These are phyloP conservation scores for Auricularia cornea DNA, from an alignment of 768 basidiomycete genomes.

Conservation along the genomic window DNA sequence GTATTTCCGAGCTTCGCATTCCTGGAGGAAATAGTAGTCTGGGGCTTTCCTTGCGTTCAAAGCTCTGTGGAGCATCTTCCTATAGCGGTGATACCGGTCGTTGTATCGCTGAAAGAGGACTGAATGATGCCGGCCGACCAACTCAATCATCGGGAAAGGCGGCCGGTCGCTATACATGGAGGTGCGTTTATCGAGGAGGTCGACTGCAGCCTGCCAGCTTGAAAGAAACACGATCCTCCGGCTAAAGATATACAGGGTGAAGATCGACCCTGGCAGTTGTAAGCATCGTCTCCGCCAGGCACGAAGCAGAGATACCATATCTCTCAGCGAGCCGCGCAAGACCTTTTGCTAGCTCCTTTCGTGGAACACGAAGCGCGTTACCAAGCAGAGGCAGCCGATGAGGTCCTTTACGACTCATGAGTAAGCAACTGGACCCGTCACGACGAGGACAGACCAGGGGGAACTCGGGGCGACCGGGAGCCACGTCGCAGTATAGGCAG, in stretches of 20 bases:
- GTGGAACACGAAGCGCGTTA: too few species aligned
- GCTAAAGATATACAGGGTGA: background rate
- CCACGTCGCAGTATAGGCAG: too few species aligned
- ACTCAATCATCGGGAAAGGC: background rate
- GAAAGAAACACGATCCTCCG: background rate
- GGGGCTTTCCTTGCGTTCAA: background rate
- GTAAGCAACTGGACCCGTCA: too few species aligned
- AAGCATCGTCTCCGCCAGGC: too few species aligned
- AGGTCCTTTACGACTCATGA: too few species aligned
- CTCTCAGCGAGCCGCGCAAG: too few species aligned
- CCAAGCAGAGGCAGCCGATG: too few species aligned
- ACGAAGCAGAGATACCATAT: too few species aligned
- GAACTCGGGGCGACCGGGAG: too few species aligned
- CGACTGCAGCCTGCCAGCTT: background rate
- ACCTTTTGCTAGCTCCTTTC: too few species aligned
- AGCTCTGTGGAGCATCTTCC: background rate
- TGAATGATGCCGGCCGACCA: background rate
- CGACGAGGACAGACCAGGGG: too few species aligned
- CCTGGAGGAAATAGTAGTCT: background rate
- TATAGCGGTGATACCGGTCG: background rate
- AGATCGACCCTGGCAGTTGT: background rate
- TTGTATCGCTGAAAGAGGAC: background rate
- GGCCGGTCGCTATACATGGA: background rate
- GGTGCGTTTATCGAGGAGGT: background rate
- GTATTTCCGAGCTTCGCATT: background rate